Evolutionary conservation across 1,284 basidiomycete species (phyloP), one percentile per base, ranked within the genome.

Genomic region (Lentinula novae-zelandiae): DNA sequence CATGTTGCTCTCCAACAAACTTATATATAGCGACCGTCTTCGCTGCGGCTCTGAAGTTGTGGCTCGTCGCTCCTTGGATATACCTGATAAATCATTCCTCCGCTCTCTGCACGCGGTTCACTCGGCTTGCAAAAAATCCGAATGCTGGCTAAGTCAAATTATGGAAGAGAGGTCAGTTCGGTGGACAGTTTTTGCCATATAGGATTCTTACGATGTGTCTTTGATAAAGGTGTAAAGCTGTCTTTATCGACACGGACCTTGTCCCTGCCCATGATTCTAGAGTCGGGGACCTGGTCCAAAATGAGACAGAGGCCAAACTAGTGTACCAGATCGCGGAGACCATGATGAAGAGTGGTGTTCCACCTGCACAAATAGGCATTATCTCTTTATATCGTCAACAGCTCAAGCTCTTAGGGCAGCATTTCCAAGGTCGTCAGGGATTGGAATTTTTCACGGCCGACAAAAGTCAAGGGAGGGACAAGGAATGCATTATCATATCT

Each of bases 371-470:
- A 66, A 87, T 99, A 60, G 96, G 91, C 2, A 80, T 98, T 63
- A 91, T 99, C 67, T 92, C 95, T 8, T 80, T 95, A 36, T 98
- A 98, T 71, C 85, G 96, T 1, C 96, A 98, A 68, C 97, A 99
- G 72, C 89, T 96, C 76, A 97, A 98, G 75, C 80, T 96, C 0
- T 74, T 95, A 62, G 78, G 83, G 5, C 75, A 87, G 68, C 67
- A 86, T 61, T 70, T 93, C 66, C 73, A 80, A 39, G 73, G 72
- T 20, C 75, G 76, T 56, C 75, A 77, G 54, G 79, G 77, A 2
- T 78, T 99, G 31, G 97, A 99, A 72, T 86, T 97, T 57, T 77
- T 98, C 60, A 99, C 96, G 0, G 96, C 96, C 3, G 97, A 99
- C 75, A 90, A 89, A 60, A 94, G 92, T 72, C 96, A 99, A 74